phyloP scores from a whole-genome alignment of 257 asterid genomes.

The Ajuga chamaepitys region DNA sequence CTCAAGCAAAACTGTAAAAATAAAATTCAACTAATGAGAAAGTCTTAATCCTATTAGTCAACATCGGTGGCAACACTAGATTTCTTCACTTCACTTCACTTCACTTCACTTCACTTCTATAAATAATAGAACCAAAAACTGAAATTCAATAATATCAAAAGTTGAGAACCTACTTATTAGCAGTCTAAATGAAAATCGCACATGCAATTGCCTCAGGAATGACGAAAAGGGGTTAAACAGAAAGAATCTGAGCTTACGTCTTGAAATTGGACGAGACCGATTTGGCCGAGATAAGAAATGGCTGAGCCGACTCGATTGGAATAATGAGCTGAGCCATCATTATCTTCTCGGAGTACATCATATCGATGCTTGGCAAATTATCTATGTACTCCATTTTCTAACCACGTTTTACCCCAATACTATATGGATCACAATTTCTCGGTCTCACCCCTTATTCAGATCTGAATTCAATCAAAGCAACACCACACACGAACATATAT shows the following conservation, averaged over 20 bases:
- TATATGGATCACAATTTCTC: slow-evolving; percentile 19
- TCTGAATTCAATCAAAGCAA: slow-evolving; percentile 31
- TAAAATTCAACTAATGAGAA: background rate
- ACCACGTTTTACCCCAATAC: slow-evolving; percentile 15
- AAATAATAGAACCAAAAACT: slow-evolving; percentile 8
- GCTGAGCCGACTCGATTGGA: slow-evolving; percentile 98
- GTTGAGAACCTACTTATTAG: background rate
- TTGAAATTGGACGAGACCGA: slow-evolving; percentile 94
- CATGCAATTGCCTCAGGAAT: too few species aligned
- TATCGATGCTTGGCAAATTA: slow-evolving; percentile 87
- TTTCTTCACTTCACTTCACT: too few species aligned
- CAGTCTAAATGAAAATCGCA: background rate
- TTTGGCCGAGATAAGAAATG: slow-evolving; percentile 82
- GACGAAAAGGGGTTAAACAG: background rate
- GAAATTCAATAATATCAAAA: slow-evolving; percentile 2
- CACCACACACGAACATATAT: background rate
- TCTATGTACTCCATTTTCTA: slow-evolving; percentile 70
- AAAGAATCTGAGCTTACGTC: slow-evolving; percentile 57
- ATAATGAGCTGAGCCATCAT: slow-evolving; percentile 83
- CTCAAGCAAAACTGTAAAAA: background rate
- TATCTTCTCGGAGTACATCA: slow-evolving; percentile 99
- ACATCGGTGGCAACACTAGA: slow-evolving; percentile 9
- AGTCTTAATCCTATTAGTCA: background rate
- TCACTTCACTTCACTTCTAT: background rate
- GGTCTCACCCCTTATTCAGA: slow-evolving; percentile 21